These are phyloP conservation scores for Actinomucor elegans DNA, from an alignment of 371 early-diverging fungal genomes.

Conservation along the genomic window DNA sequence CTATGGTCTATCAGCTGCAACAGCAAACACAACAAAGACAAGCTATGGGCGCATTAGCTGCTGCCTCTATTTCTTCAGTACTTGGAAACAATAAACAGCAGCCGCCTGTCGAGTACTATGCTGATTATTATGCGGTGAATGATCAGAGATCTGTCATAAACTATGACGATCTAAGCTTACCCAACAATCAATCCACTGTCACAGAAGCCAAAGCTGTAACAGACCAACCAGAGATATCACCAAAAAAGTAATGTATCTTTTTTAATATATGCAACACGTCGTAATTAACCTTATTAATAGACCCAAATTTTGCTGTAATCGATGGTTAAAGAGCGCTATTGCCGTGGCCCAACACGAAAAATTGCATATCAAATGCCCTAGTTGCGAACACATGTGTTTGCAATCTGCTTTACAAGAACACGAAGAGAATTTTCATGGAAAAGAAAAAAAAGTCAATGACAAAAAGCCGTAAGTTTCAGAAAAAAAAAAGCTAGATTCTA, in stretches of 20 bases:
- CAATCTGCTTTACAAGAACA: conserved; percentile 30
- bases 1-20: conserved; percentile 26
- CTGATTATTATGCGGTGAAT: neutral
- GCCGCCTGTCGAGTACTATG: conserved; percentile 3
- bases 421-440: conserved; percentile 30
- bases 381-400: conserved; percentile 29
- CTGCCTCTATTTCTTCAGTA: conserved; percentile 24
- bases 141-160: conserved; percentile 14
- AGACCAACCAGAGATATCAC: neutral
- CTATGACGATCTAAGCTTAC: conserved; percentile 21
- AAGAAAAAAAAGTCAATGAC: conserved; percentile 16
- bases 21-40: conserved; percentile 30
- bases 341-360: conserved; percentile 32
- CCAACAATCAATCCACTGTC: no score
- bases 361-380: conserved; percentile 36
- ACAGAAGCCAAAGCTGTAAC: no score
- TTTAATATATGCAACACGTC: neutral
- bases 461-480: conserved; percentile 25
- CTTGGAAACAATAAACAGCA: conserved; percentile 11
- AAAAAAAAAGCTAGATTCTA: conserved; percentile 18
- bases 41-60: conserved; percentile 17
- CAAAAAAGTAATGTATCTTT: conserved; percentile 2
- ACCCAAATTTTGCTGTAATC: conserved; percentile 31
- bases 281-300: neutral
- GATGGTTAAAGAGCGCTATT: conserved; percentile 22